phyloP scores from a whole-genome alignment of 129 eudicot genomes.

The Helichrysum umbraculigerum region DNA sequence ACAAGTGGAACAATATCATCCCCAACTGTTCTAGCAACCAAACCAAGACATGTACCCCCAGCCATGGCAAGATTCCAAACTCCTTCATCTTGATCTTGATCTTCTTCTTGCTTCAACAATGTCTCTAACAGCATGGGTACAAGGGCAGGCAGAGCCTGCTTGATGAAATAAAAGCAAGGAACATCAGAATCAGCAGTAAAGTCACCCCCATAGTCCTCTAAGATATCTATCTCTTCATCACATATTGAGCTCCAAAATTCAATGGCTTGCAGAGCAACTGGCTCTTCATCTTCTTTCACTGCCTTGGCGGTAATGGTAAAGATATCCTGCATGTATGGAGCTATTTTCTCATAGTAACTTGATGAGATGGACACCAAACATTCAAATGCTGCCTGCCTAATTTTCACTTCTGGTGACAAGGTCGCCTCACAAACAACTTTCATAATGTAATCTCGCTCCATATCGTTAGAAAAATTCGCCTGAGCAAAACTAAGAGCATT shows the following conservation, averaged over 20 bases:
- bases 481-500: constrained; percentile 89
- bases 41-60: constrained; percentile 94
- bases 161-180: constrained; percentile 85
- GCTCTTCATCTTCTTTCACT: constrained; percentile 85
- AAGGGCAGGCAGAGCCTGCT: constrained; percentile 94
- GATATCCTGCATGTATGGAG: constrained; percentile 87
- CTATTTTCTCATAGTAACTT: constrained; percentile 74
- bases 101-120: constrained; percentile 92
- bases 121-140: constrained; percentile 91
- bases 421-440: constrained; percentile 96
- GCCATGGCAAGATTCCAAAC: constrained; percentile 98
- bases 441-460: constrained; percentile 97
- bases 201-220: constrained; percentile 85
- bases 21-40: constrained; percentile 90
- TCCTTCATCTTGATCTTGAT: constrained; percentile 98
- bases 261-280: constrained; percentile 90
- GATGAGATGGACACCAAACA: constrained; percentile 88
- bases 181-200: constrained; percentile 83
- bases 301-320: constrained; percentile 88
- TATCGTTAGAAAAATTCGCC: constrained; percentile 81
- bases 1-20: constrained; percentile 93
- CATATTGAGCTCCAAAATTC: constrained; percentile 97
- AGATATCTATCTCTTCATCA: constrained; percentile 94
- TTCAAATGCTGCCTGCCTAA: constrained; percentile 90
- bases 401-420: constrained; percentile 75